These are phyloP conservation scores for Wickerhamomyces sp. DNA, from an alignment of 1,139 yeast species.

Conservation along the genomic window DNA sequence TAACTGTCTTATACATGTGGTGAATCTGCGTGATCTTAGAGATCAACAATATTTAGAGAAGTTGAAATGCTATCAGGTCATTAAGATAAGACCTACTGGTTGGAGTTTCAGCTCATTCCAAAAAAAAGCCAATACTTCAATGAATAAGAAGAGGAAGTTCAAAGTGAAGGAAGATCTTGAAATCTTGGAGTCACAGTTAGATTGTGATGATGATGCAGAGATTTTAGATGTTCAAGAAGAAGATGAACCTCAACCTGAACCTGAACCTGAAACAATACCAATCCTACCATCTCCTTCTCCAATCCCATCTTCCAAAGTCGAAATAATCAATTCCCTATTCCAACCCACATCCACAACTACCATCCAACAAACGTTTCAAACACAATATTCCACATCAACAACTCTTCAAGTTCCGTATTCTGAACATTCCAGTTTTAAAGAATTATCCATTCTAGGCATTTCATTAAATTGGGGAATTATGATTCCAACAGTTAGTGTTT, in stretches of 20 bases:
- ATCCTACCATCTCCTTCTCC: too few species aligned
- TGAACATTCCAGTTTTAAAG: conserved; percentile 89
- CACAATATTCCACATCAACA: conserved; percentile 24
- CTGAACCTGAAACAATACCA: too few species aligned
- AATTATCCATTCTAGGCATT: conserved; percentile 60
- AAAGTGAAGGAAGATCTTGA: too few species aligned
- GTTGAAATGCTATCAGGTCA: conserved; percentile 14
- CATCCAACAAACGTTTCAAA: conserved; percentile 10
- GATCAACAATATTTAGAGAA: conserved; percentile 16
- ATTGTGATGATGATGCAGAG: too few species aligned
- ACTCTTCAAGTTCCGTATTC: conserved; percentile 68
- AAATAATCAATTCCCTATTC: not conserved
- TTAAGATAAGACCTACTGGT: conserved; percentile 16
- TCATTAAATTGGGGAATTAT: conserved; percentile 46
- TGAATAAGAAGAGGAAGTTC: not conserved
- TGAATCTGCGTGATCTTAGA: conserved; percentile 12
- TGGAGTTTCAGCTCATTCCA: conserved; percentile 9
- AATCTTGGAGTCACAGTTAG: too few species aligned
- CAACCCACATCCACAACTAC: conserved; percentile 8
- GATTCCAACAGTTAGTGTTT: conserved; percentile 76
- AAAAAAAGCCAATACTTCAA: not conserved
- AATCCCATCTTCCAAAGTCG: not conserved
- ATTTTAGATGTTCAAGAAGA: too few species aligned
- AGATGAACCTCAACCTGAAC: too few species aligned
- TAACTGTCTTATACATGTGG: conserved; percentile 15